Evolutionary conservation across 2,329 filamentous ascomycete species (phyloP), one percentile per base, ranked within the genome.

Genomic region (Aspergillus floridensis): DNA sequence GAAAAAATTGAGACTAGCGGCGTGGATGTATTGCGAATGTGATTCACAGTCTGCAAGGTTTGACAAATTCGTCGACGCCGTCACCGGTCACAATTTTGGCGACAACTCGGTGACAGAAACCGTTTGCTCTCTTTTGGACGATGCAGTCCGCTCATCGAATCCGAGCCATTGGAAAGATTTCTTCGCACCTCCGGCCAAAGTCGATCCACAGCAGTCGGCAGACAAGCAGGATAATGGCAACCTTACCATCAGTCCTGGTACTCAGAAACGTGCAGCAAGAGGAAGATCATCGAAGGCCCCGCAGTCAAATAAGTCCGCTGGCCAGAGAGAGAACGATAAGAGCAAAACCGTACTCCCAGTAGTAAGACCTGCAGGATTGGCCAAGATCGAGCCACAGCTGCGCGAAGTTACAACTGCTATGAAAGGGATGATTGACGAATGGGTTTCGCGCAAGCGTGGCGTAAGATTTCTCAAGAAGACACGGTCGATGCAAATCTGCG

Each of bases 121-220:
- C 24, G 63, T 68, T 10, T 64, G 63, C 12, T 60, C 56, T 22
- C 59, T 71, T 11, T 48, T 72, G n/a, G 61, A 65, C 6, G 26
- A 52, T 2, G 68, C 68, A 21, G 62, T 67, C 6, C 47, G 48
- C 24, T 56, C 51, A 6, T 66, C 65, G 7, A 46, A 59, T 16
- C n/a, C 58, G 0, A 59, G 68, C 26, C 72, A 76, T 59, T 76
- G 74, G 64, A 66, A 59, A 32, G 11, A 61, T 2, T 76, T 74
- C 54, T 76, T 69, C 50, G 35, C 56, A 8, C 24, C 52, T 12
- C 38, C 57, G 10, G 22, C 26, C 8, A 19, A 59, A 55, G 24
- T 26, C 10, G 22, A 49, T 19, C 19, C n/a, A 32, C 53, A 16
- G 24, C 41, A 6, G 21, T 35, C n/a, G 31, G 21, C 21, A 49